phyloP scores from a whole-genome alignment of 768 basidiomycete species.

The Rhodocollybia butyracea region DNA sequence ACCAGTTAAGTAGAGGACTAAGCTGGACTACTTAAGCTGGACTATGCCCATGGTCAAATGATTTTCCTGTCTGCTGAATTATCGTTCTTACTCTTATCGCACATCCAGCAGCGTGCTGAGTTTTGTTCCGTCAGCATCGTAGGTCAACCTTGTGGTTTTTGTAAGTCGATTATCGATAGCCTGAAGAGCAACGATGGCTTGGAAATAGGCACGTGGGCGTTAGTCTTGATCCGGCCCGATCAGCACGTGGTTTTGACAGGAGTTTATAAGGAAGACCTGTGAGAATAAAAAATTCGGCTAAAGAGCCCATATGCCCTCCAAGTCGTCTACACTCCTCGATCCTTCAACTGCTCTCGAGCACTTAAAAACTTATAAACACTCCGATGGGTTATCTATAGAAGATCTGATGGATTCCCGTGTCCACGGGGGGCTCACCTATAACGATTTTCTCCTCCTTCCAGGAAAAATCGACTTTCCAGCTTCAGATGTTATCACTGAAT shows the following conservation, averaged over 20 bases:
- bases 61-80: too few species aligned
- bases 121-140: too few species aligned
- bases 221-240: not conserved
- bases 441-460: conserved; percentile 92
- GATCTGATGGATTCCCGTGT: conserved; percentile 87
- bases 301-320: conserved; percentile 19
- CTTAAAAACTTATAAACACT: conserved; percentile 64
- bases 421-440: conserved; percentile 95
- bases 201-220: too few species aligned
- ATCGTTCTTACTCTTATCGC: too few species aligned
- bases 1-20: too few species aligned
- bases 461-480: conserved; percentile 95
- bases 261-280: not conserved
- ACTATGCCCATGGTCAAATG: too few species aligned
- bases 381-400: conserved; percentile 79
- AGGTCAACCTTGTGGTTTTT: too few species aligned
- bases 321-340: conserved; percentile 47
- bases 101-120: too few species aligned
- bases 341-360: conserved; percentile 71
- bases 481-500: conserved; percentile 76
- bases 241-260: not conserved
- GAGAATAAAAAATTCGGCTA: not conserved
- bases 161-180: too few species aligned
- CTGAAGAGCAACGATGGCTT: too few species aligned
- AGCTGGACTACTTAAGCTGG: too few species aligned